Evolutionary conservation across 345 rosid genomes (phyloP), one percentile per base, ranked within the genome.

Genomic region (Pistacia integerrima): DNA sequence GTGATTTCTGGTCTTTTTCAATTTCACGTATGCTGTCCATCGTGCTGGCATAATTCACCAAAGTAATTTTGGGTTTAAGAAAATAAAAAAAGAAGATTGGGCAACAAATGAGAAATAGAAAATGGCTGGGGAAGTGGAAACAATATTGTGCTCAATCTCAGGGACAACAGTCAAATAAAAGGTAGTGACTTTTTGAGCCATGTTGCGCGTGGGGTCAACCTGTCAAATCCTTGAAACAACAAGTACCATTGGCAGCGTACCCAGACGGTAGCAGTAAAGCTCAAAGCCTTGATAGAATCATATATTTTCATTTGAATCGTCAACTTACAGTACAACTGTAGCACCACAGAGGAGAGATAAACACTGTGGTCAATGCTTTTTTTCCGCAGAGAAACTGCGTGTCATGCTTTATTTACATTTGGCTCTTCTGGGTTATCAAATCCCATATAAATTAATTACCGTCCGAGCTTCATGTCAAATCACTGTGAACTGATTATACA

Each of bases 161-260:
- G 20, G n/a, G 76, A 49, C 67, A 73, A 30, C 41, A 17, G 46
- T 17, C 76, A 2, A 16, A 59, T 59, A 44, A 72, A 72, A 28
- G 57, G 4, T 44, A 60, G 46, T 8, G 60, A 58, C 65, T 57
- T 71, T 46, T 56, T 4, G 10, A 36, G 64, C 63, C 5, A 30
- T n/a, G 30, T 56, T 62, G 68, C n/a, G 49, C 69, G 76, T 59
- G 67, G 69, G 49, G 69, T 33, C 69, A 33, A 49, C 22, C 44
- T 49, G 68, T 62, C 69, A 36, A 28, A 28, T 63, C 51, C 33
- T 51, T 18, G 12, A 35, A 30, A 62, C 49, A 72, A 18, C 25
- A 30, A 73, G 74, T 58, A 71, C 65, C 1, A 38, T 10, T 33
- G 2, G 72, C 71, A 48, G 58, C 4, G 38, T 8, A 12, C 52